These are phyloP conservation scores for Vitrella brassicaformis DNA, from an alignment of 73 alveolate genomes.

Conservation along the genomic window DNA sequence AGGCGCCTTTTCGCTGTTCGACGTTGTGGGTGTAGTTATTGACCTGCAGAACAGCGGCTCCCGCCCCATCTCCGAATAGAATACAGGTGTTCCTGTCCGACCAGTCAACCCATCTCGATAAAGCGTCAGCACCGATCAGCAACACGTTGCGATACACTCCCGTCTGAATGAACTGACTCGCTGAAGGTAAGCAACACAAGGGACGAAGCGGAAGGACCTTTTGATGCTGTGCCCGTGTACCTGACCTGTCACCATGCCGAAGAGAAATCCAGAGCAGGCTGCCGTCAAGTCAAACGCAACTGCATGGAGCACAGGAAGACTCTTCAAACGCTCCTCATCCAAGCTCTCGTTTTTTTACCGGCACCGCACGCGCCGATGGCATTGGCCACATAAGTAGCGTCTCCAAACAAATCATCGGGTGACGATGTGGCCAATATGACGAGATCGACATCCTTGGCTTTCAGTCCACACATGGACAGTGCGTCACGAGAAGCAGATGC, in stretches of 20 bases:
- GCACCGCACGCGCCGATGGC: background rate
- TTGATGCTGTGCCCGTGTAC: no score
- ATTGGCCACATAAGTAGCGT: conserved; percentile 1
- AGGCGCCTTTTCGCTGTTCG: no score
- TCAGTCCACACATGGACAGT: background rate
- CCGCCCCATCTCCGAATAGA: conserved; percentile 37
- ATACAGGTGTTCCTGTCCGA: conserved; percentile 29
- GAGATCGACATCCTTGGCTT: conserved; percentile 9
- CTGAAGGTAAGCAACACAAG: no score
- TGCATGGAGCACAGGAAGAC: conserved; percentile 9
- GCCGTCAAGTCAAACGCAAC: conserved; percentile 31
- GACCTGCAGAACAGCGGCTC: no score
- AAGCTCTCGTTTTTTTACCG: no score
- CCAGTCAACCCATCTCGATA: conserved; percentile 31
- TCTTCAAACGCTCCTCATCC: no score
- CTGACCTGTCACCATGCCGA: conserved; percentile 13
- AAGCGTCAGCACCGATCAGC: conserved; percentile 23
- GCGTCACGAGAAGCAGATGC: no score
- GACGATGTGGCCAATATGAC: conserved; percentile 22
- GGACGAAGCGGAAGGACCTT: no score
- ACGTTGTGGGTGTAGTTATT: no score
- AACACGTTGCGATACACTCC: background rate
- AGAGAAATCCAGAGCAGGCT: conserved; percentile 30
- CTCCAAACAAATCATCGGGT: conserved; percentile 22
- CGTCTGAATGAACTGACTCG: background rate